Base-by-base conservation (phyloP, 768 basidiomycete species). In the Lactarius psammicola region DNA sequence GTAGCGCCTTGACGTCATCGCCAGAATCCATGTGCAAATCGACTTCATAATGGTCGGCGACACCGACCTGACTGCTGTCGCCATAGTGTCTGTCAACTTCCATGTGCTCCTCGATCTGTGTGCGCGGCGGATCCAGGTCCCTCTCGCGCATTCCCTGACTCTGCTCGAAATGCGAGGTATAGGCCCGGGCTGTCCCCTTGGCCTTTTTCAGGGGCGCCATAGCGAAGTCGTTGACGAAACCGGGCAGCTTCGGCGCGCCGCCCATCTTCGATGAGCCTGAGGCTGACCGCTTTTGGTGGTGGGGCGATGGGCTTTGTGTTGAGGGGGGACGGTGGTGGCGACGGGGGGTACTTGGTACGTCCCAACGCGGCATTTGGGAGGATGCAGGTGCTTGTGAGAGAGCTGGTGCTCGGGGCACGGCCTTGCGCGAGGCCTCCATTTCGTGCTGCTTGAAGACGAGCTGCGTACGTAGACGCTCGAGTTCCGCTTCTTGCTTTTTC, bases 361-460 rank as follows among this genome's bases (percentile, higher is more conserved):
- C 66, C 28, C 34, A 68, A 15, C 60, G 59, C 13, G 54, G 63
- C 30, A 53, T 51, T 49, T 68, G 60, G 30, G 67, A 28, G 1
- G 46, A 42, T 36, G 13, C 38, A 1, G 38, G 49, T 4, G 31
- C 28, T 38, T 68, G 63, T 4, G 67, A 64, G 42, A 58, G n/a
- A 11, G 28, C 59, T 4, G 56, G 56, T 18, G 38, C 40, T 38
- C 59, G 62, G 13, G 26, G 13, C 2, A 17, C 54, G 15, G 51
- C 36, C 57, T 23, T 60, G 26, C 63, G 60, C 57, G 69, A 63
- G 3, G 64, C 26, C 31, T 68, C 64, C 20, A 66, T 42, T 56
- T 70, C 69, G 34, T 69, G 64, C 53, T 70, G 63, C 33, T 70
- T 65, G 56, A 70, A 70, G 20, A 59, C 20, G 6, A 69, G 68